A percentile compares a stretch with the other conserved stretches of the same genome.
phyloP scores from a whole-genome alignment of 176 grass and related monocot species.

The Oryza officinalis region DNA sequence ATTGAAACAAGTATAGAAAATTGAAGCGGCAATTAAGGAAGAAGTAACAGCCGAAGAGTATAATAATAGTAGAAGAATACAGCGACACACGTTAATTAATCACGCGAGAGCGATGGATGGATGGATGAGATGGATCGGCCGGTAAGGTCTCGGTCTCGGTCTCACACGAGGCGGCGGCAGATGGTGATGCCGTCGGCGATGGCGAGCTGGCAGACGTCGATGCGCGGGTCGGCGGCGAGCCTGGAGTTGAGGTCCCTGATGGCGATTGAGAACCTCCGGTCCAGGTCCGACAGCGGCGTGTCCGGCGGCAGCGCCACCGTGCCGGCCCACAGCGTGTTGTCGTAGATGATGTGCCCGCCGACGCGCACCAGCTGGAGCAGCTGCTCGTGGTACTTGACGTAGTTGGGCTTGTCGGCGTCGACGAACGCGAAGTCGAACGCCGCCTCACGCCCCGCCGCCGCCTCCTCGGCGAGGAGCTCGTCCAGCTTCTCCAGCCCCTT shows the following conservation, averaged over 20 bases:
- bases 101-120: neutral
- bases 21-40: neutral
- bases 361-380: constrained; percentile 50
- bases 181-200: constrained; percentile 73
- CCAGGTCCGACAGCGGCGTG: neutral
- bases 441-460: neutral
- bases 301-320: constrained; percentile 49
- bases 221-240: constrained; percentile 34
- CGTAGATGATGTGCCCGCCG: constrained; percentile 59
- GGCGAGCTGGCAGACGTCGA: constrained; percentile 69
- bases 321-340: constrained; percentile 75
- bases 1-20: neutral
- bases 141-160: no score
- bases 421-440: constrained; percentile 74
- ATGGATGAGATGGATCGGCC: no score
- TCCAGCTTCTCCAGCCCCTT: constrained; percentile 38
- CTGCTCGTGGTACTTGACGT: constrained; percentile 57
- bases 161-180: constrained; percentile 61
- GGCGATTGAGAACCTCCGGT: neutral
- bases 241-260: constrained; percentile 40
- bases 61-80: neutral
- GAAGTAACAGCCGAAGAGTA: neutral
- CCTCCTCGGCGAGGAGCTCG: constrained; percentile 48
- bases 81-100: neutral
- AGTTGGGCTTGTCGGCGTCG: constrained; percentile 70